Percentiles rank a stretch among this genome's conserved stretches.
Conservation (phyloP, 768 basidiomycete species). For the Hebeloma cylindrosporum region DNA sequence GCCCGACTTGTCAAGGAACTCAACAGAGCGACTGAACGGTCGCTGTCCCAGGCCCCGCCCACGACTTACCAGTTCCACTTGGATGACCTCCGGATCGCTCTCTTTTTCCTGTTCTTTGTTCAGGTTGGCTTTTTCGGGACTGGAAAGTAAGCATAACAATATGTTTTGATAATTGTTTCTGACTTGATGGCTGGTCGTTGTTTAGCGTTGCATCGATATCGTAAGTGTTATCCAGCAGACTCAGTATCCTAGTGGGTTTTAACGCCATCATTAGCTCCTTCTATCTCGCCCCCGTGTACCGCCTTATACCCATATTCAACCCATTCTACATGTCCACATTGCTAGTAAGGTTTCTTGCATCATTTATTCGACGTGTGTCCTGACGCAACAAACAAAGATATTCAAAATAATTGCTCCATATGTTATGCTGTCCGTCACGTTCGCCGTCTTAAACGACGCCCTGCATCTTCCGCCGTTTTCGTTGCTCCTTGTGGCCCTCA, state of each 20-base stretch:
- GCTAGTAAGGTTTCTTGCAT: conserved; percentile 43
- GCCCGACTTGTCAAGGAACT: neutral
- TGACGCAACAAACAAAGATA: conserved; percentile 41
- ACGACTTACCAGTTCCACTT: conserved; percentile 45
- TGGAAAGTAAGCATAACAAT: conserved; percentile 59
- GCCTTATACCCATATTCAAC: conserved; percentile 80
- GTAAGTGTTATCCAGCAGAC: conserved; percentile 37
- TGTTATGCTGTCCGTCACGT: conserved; percentile 67
- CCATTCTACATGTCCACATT: conserved; percentile 81
- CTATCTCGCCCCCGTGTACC: conserved; percentile 86
- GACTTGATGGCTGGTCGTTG: conserved; percentile 5
- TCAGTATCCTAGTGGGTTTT: neutral
- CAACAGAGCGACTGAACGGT: conserved; percentile 13
- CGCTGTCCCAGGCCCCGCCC: conserved; percentile 5
- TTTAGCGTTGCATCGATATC: conserved; percentile 80
- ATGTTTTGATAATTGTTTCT: neutral
- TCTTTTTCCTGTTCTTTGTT: conserved; percentile 85
- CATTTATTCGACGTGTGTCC: neutral
- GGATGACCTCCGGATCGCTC: conserved; percentile 69
- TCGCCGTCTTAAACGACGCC: conserved; percentile 66
- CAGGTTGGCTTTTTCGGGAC: conserved; percentile 87
- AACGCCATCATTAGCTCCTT: conserved; percentile 67
- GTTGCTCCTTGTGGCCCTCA: conserved; percentile 73
- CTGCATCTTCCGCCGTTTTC: conserved; percentile 77
- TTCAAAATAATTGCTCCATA: conserved; percentile 86